Evolutionary conservation across 2,329 filamentous ascomycete species (phyloP), one percentile per base, ranked within the genome.

Genomic region (Ophiostoma ips): DNA sequence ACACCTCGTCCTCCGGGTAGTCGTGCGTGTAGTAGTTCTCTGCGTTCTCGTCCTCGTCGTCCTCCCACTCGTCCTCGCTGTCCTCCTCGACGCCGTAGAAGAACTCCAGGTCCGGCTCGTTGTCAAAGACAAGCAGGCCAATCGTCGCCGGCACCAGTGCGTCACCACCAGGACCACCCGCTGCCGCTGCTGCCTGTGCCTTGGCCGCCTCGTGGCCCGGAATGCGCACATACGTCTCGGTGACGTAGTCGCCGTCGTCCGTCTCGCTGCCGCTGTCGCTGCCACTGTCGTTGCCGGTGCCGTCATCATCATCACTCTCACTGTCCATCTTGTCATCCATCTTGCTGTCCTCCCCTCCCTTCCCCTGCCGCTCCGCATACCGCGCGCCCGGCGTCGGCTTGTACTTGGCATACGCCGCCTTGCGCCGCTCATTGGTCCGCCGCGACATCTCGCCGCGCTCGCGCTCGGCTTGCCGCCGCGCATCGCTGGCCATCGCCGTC

Each of bases 21-120:
- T 89, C 84, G 49, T 83, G 81, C 3, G 80, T 79, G 60, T 88
- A 87, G 63, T 87, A 81, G 58, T 87, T 83, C 61, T 89, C 84
- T 34, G 84, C 82, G 55, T 83, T 82, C 58, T 82, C 78, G 50
- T 82, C 77, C 48, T 82, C 78, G 5, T 81, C 78, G 40, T 79
- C 77, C 36, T 77, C 72, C 1, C 69, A 63, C 55, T 76, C 68
- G 36, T 79, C 70, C n/a, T 81, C 77, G 36, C 78, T 79, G 3
- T 81, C 77, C n/a, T 74, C 74, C 36, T 76, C 75, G 8, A 73
- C 68, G 0, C 75, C 72, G 55, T 76, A 83, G 60, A 83, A 83
- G 40, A 75, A 70, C 49, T 75, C 71, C 37, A 71, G 70, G 53
- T 79, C 76, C n/a, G 75, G 72, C 52, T 78, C 73, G 19, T 69